Evolutionary conservation across 1,284 basidiomycete genomes (phyloP).

Genomic region (Malassezia pachydermatis): DNA sequence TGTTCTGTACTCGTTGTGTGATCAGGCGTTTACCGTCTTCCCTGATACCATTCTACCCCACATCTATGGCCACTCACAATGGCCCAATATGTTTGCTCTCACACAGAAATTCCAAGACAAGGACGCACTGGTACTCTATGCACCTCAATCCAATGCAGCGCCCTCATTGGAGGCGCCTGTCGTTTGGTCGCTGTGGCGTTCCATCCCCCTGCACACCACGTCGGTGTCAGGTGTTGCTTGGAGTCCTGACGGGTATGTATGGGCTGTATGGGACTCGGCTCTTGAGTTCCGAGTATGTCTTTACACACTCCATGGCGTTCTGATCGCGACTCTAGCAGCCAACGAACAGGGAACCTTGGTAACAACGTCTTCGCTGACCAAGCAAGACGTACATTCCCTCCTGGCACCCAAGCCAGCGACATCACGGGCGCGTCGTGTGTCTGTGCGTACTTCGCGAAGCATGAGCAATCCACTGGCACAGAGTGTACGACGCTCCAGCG

Average conservation of each 20-base stretch:
- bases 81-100: conserved; percentile 3
- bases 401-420: no score
- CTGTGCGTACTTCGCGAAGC: neutral
- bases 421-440: conserved; percentile 4
- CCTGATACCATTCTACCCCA: conserved; percentile 1
- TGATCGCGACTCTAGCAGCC: neutral
- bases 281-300: conserved; percentile 9
- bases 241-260: conserved; percentile 12
- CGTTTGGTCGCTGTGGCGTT: neutral
- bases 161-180: conserved; percentile 4
- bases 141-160: neutral
- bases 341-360: conserved; percentile 1
- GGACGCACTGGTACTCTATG: conserved; percentile 4
- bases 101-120: conserved; percentile 3
- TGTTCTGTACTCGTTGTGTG: conserved; percentile 12
- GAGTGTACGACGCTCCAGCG: neutral
- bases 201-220: conserved; percentile 5
- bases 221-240: conserved; percentile 2
- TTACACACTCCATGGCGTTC: conserved; percentile 6
- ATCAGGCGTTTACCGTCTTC: conserved; percentile 8
- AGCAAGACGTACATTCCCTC: no score
- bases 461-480: neutral
- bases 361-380: no score
- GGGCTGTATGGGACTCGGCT: conserved; percentile 9
- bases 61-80: neutral